Base-by-base conservation (phyloP, 2,329 filamentous ascomycete genomes). In the Fusarium setosum region DNA sequence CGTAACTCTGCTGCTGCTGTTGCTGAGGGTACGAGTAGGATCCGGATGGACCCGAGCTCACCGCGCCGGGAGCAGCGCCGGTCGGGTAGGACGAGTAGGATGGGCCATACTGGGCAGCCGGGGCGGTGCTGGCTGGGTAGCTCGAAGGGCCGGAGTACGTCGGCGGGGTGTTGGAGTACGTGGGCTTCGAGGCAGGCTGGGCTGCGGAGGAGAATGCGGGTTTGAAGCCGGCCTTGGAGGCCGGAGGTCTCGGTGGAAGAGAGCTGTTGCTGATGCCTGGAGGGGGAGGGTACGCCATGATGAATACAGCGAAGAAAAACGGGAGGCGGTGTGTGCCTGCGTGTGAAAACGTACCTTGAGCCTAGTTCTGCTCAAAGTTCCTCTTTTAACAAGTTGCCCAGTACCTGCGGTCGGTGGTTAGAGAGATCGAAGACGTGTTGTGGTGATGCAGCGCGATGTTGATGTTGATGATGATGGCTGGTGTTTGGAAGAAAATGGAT, bases 231-330 rank as follows among this genome's bases (percentile, higher is more conserved):
- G 72, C 72, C 75, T 72, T 69, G 64, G 88, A 83, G 51, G 89
- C 86, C 38, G 92, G 92, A 63, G 92, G 93, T 71, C 92, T 90
- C 65, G 92, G 89, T 68, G 93, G 93, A 35, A 96, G 90, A 71
- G 76, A 78, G 73, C 34, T 68, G 70, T 77, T 78, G 74, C 68
- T 78, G 73, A 81, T 78, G 73, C 92, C 92, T 93, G 92, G 91
- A 91, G 91, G 91, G 76, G 90, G 90, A 81, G 92, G 90, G 86
- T 93, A 93, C 81, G 92, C 90, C 92, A 95, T 95, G 86, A 89
- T 89, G 86, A 89, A 89, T 81, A 84, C 80, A 73, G 67, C 66
- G 70, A 57, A 68, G 37, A 59, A 44, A 61, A 65, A 65, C 51
- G 54, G 66, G 48, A 68, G 47, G 65, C 65, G 65, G 61, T 58